Conservation (phyloP, 495 filamentous ascomycete species). For the Penicillium alfredii region DNA sequence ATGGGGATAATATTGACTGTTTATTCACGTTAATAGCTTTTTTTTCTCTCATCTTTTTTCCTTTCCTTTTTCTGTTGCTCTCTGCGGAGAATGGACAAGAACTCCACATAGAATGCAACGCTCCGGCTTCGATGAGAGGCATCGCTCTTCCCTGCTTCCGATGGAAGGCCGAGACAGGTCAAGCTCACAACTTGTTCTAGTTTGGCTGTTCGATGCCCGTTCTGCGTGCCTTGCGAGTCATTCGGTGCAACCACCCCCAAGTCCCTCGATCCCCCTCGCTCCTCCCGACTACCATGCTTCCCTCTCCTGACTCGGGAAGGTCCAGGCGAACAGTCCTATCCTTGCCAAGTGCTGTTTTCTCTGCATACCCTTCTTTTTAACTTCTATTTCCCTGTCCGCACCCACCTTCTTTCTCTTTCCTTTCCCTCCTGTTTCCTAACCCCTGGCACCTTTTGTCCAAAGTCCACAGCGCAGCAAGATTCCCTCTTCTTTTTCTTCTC, state of each 20-base stretch:
- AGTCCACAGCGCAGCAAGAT: slow-evolving; percentile 43
- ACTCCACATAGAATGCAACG: slow-evolving; percentile 23
- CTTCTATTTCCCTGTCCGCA: slow-evolving; percentile 14
- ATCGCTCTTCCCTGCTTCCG: slow-evolving; percentile 3
- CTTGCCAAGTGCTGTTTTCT: slow-evolving; percentile 19
- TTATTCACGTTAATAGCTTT: slow-evolving; percentile 48
- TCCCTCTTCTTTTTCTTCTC: slow-evolving; percentile 38
- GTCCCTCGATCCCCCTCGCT: background rate
- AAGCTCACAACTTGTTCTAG: background rate
- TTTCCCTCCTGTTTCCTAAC: slow-evolving; percentile 16
- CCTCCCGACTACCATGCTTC: slow-evolving; percentile 2
- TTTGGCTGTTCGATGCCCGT: no score
- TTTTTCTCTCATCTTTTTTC: slow-evolving; percentile 21
- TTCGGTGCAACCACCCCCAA: no score
- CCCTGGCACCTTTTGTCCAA: slow-evolving; percentile 37
- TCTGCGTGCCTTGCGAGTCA: no score
- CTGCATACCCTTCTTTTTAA: slow-evolving; percentile 21
- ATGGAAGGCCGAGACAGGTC: slow-evolving; percentile 2
- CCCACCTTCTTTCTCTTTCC: slow-evolving; percentile 17
- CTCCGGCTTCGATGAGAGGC: slow-evolving; percentile 18
- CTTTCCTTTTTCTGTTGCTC: slow-evolving; percentile 25
- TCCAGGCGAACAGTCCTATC: no score
- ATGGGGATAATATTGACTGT: slow-evolving; percentile 45
- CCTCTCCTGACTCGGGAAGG: no score
- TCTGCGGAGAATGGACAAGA: slow-evolving; percentile 20